Evolutionary conservation across 805 yeast genomes (phyloP), one percentile per base, ranked within the genome.

Genomic region (Saccharomycopsis fermentans): DNA sequence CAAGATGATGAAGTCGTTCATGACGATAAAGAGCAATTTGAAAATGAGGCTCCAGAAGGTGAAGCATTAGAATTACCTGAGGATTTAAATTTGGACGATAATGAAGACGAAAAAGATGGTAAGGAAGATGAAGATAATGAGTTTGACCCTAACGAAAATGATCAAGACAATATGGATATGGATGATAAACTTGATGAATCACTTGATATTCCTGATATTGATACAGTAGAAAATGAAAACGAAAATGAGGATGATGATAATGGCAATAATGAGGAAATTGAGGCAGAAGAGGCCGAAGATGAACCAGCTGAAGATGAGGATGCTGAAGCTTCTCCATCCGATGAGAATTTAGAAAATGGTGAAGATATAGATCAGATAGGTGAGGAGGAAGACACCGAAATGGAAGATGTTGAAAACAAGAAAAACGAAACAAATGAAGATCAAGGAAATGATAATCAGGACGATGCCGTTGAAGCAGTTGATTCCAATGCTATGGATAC

Each of bases 11-110:
- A 75, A 1, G 82, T 75, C 17, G 83, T 70, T 2, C 84, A 75
- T 4, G 82, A 80, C 1, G 87, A 82, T 55, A 87, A 85, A 55
- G 90, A 85, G 55, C 82, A 85, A 59, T 69, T 88, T 55, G 96
- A 89, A 52, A 81, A 81, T 17, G 74, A 83, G 59, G 89, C 85
- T 52, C 92, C 91, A 19, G 96, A 94, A 68, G 76, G 83, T 5
- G 98, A 94, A 60, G 83, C 91, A 2, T 74, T 92, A 63, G 97
- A 94, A 24, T 75, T 92, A 32, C 97, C 98, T 0, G 98, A 94
- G 16, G 96, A 91, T 65, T 81, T 92, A 77, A 83, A 92, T 64
- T 74, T 92, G 34, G 98, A 92, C 67, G 83, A 84, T n/a, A 95
- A 81, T 26, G 84, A 78, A 4, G 91, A 83, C 11, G 81, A 75